Evolutionary conservation across 768 basidiomycete genomes (phyloP), one percentile per base, ranked within the genome.

Genomic region (Mrakia frigida): DNA sequence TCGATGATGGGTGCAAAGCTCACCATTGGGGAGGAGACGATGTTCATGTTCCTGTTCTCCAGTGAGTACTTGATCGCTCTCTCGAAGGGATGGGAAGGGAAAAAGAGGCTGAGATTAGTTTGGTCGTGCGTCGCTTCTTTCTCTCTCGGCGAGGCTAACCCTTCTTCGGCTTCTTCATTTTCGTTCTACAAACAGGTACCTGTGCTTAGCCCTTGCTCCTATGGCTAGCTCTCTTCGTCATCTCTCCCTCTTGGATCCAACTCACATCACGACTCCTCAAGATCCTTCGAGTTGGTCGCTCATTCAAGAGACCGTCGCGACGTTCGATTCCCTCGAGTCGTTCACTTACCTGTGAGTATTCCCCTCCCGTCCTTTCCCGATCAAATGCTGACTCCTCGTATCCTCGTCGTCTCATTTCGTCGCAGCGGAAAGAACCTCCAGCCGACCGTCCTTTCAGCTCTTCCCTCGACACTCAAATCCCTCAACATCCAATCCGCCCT

Each of bases 11-110:
- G 10, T 68, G 65, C 37, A 43, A 41, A 25, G 65, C 65, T 16
- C 65, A 68, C 23, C 65, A 68, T 23, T 41, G 35, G 37, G 65
- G 65, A 13, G 65, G 65, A 37, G 65, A 68, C 39, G 65, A 68
- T 39, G 65, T 68, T 6, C 65, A 68, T 25, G 65, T 68, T 6
- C 65, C 65, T 7, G 65, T 68, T 18, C 65, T 68, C 11, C 65
- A 68, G 65, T 68, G 65, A 68, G 65, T 56, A 50, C 46, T 65
- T 33, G 31, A 39, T 33, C 60, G 23, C 16, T n/a, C 1, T 61
- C 60, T 4, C 46, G 16, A 50, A 2, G 14, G 46, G 6, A 50
- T 18, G 46, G 13, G 21, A 18, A 3, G 18, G 46, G 46, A 50
- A 41, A 41, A 5, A 41, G 11, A 41, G 46, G 18, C 16, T 14